Evolutionary conservation across 208 protist species (phyloP), one percentile per base, ranked within the genome.

Genomic region (Crithidia mellificae): DNA sequence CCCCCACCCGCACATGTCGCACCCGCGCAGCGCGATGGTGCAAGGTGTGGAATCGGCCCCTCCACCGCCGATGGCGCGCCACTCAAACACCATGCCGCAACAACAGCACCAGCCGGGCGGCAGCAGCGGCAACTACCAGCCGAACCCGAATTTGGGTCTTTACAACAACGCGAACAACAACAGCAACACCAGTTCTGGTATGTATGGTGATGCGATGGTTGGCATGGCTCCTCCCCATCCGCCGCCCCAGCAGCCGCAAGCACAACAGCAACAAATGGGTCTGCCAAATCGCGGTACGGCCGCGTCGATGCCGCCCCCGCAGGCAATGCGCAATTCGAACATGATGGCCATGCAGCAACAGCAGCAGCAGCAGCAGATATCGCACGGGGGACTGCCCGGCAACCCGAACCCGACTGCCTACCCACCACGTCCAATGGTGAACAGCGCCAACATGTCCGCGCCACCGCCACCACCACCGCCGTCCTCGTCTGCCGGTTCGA

Each of bases 211-310:
- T 24, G 34, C 34, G 11, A 14, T 32, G 32, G 41, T 20, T 47
- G 6, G 32, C 2, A 43, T 39, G 52, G 52, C 52, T 3, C 22
- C 54, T 20, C 34, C 53, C 2, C 2, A 32, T 11, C 6, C 38
- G 1, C 5, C 34, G 36, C 58, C 19, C 29, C 58, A 62, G 43
- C 56, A 62, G 27, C 56, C 49, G 29, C 67, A n/a, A n/a, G n/a
- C n/a, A n/a, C n/a, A 64, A 4, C 64, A 63, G 25, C 65, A 61
- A 22, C 32, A 44, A 36, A 57, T 22, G 24, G 41, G 25, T 19
- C 2, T 51, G 8, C 22, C 46, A 5, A 57, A 27, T 27, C 32
- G 52, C 15, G 41, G 41, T 17, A 17, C 30, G 19, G 6, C 32
- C 4, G 11, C 30, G 15, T 36, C 52, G 2, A 57, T 41, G 30